Base-by-base conservation (phyloP, 306 rosid genomes). In the Hylodesmum podocarpum region DNA sequence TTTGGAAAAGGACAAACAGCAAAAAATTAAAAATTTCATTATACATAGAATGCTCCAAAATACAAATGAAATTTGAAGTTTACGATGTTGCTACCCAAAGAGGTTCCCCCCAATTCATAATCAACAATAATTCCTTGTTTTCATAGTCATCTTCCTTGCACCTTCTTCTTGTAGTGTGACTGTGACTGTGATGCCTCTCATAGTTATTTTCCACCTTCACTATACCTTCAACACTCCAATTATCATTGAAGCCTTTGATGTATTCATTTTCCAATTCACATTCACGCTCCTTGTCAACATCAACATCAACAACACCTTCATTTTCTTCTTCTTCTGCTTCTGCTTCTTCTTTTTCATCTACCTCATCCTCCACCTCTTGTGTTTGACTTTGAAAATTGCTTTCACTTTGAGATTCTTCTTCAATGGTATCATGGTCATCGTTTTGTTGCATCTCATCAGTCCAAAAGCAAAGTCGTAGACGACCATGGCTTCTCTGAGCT, bases 401-500 rank as follows among this genome's bases (percentile, higher is more conserved):
- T 11, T 22, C 8, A 2, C 50, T 34, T 14, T 73, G 59, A 18
- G 57, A 59, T 67, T 49, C 82, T 13, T 70, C 82, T 31, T 73
- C 55, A 1, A 40, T 40, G 46, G 9, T 3, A 40, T 1, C 46
- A 40, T 7, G 0, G 1, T n/a, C 46, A 10, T 37, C 14, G 13
- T 64, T 33, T 12, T 75, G 78, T 21, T 80, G 67, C 0, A 47
- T 28, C 64, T 89, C 86, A 53, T 89, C 86, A 53, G 76, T 78
- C 82, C 43, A 78, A 58, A 90, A 51, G 74, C 83, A 67, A 18
- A 95, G 88, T 21, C 94, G 89, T 63, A 95, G 94, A 70, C 98
- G 91, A 15, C 99, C 99, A 19, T 84, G 73, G 83, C 91, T 88
- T 10, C 99, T 76, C 34, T 89, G 88, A 0, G 92, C 96, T 51